A percentile compares a stretch with the other conserved stretches of the same genome.
Conservation (phyloP, 2,329 filamentous ascomycete genomes). For the Claviceps sp. region DNA sequence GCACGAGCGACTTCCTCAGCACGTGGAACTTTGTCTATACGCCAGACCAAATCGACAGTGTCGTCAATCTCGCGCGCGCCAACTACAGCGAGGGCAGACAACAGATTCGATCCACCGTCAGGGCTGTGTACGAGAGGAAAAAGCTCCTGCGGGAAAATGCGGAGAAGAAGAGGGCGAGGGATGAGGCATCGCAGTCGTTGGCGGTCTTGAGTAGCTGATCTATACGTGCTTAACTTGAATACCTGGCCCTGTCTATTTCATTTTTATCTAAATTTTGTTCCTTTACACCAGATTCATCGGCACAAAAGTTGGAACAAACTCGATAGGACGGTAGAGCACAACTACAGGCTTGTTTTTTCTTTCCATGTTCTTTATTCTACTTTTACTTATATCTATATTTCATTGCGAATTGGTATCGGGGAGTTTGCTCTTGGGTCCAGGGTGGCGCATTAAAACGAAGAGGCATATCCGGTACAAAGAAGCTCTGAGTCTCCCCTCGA, state of each 20-base stretch:
- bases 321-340: not conserved
- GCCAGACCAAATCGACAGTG: constrained; percentile 74
- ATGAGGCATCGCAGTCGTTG: constrained; percentile 10
- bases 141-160: constrained; percentile 50
- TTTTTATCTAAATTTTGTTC: not conserved
- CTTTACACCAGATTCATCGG: not conserved
- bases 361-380: not conserved
- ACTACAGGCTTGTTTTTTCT: not conserved
- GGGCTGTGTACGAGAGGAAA: constrained; percentile 88
- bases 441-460: too few species aligned
- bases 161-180: constrained; percentile 27
- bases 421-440: not conserved
- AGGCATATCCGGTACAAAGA: too few species aligned
- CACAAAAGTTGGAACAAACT: too few species aligned
- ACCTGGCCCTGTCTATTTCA: not conserved
- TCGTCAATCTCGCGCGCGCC: constrained; percentile 66
- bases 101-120: constrained; percentile 63
- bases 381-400: not conserved
- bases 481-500: too few species aligned
- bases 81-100: constrained; percentile 79
- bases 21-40: constrained; percentile 99
- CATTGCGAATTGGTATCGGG: not conserved
- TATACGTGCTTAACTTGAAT: too few species aligned
- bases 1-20: constrained; percentile 70
- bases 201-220: constrained; percentile 3